Percentiles rank a stretch among this genome's conserved stretches.
phyloP scores from a whole-genome alignment of 495 filamentous ascomycete species.

The Penicillium samsonianum region DNA sequence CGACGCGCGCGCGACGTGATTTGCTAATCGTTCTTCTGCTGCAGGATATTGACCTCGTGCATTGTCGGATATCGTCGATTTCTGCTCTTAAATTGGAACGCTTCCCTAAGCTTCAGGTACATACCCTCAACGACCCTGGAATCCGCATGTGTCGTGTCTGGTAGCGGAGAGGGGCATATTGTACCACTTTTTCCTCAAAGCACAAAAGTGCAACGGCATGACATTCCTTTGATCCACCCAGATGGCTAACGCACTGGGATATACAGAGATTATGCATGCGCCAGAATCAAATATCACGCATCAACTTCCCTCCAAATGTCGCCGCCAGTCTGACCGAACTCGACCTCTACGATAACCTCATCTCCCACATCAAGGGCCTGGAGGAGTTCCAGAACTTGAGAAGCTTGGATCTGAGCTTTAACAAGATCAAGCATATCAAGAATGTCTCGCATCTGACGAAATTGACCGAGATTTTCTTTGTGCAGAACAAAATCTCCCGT shows the following conservation, averaged over 20 bases:
- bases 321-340: constrained; percentile 72
- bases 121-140: background rate
- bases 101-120: constrained; percentile 71
- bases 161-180: background rate
- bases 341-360: constrained; percentile 98
- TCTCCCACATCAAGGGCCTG: constrained; percentile 81
- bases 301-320: constrained; percentile 65
- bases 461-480: constrained; percentile 85
- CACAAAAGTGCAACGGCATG: background rate
- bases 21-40: constrained; percentile 18
- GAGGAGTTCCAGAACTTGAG: constrained; percentile 73
- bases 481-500: constrained; percentile 86
- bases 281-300: constrained; percentile 83
- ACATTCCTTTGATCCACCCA: background rate
- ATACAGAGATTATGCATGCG: constrained; percentile 80
- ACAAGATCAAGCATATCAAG: constrained; percentile 99
- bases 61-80: constrained; percentile 80
- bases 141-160: background rate
- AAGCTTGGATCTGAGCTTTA: constrained; percentile 90
- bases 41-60: constrained; percentile 86
- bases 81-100: constrained; percentile 75
- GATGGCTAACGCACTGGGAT: constrained; percentile 12
- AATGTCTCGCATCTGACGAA: constrained; percentile 75
- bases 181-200: background rate
- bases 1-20: background rate